Base-by-base conservation (phyloP, 306 rosid genomes). In the Casuarina glauca region DNA sequence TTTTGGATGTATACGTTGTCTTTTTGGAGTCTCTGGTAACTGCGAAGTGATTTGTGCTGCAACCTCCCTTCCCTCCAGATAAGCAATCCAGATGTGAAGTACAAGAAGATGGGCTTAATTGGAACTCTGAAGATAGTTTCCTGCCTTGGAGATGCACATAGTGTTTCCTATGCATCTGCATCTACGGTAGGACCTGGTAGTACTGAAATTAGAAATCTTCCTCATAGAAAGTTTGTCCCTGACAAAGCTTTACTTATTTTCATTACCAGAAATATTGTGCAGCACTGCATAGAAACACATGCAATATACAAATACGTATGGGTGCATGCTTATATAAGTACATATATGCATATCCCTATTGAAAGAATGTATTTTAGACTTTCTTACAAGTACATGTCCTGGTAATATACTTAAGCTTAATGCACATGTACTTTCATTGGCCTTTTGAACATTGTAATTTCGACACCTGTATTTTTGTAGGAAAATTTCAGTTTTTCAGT, bases 71-170 rank as follows among this genome's bases (percentile, higher is more conserved):
- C 70, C 44, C 64, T 57, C 19, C 70, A 84, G 87, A 79, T 84
- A 41, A 55, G 82, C 76, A 83, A 80, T 60, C 75, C 82, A 73
- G 87, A 84, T 42, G 72, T 76, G 62, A 84, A 84, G 74, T 84
- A 72, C 76, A 84, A 80, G 76, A 80, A 76, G 74, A 84, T 84
- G 84, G 87, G 87, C 76, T 81, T 84, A 32, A 75, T 84, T 6
- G 87, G 87, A 57, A 80, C 82, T 62, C 82, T 84, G 17, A 80
- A 76, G 82, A 76, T 84, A 54, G 87, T 80, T 48, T 84, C 84
- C n/a, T 61, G 76, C 68, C 66, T 84, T 57, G 87, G 87, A 9
- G 84, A 76, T 76, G 79, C 73, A 73, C 77, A 76, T 46, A 52
- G 57, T 55, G 76, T 6, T 76, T 51, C 26, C 50, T 32, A 44